A percentile compares a stretch with the other conserved stretches of the same genome.
phyloP scores from a whole-genome alignment of 768 basidiomycete species.

The Lactarius akahatsu region DNA sequence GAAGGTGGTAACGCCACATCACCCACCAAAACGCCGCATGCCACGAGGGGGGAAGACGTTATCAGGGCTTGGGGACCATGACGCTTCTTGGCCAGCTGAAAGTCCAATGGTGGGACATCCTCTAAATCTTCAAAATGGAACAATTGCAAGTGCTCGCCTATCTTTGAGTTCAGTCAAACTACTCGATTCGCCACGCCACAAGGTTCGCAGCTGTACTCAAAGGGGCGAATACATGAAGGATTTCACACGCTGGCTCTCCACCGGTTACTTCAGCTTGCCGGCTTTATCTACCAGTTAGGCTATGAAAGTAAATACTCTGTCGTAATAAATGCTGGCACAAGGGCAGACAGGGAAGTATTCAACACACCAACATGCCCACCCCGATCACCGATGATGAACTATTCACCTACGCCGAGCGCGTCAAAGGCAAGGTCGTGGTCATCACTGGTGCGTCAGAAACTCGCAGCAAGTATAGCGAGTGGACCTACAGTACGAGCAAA shows the following conservation, averaged over 20 bases:
- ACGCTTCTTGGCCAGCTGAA: no score
- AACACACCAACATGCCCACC: constrained; percentile 5
- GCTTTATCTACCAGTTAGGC: background rate
- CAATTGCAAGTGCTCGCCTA: background rate
- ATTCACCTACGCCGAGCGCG: constrained; percentile 14
- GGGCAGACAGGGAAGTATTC: background rate
- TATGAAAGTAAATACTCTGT: background rate
- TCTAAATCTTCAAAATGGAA: no score
- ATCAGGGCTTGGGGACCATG: no score
- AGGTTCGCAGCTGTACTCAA: background rate
- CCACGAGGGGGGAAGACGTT: no score
- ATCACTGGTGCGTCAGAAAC: constrained; percentile 17
- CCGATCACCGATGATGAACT: constrained; percentile 20
- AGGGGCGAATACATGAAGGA: background rate
- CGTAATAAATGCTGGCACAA: background rate
- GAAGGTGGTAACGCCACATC: no score
- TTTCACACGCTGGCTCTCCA: background rate
- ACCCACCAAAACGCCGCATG: no score
- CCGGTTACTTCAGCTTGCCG: background rate
- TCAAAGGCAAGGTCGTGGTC: constrained; percentile 22
- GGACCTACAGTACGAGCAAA: background rate
- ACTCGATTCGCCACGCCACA: no score
- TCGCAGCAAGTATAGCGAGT: background rate
- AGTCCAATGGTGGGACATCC: no score
- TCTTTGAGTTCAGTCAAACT: background rate